Conservation (phyloP, 2,329 filamentous ascomycete genomes). For the Plenodomus tracheiphilus region DNA sequence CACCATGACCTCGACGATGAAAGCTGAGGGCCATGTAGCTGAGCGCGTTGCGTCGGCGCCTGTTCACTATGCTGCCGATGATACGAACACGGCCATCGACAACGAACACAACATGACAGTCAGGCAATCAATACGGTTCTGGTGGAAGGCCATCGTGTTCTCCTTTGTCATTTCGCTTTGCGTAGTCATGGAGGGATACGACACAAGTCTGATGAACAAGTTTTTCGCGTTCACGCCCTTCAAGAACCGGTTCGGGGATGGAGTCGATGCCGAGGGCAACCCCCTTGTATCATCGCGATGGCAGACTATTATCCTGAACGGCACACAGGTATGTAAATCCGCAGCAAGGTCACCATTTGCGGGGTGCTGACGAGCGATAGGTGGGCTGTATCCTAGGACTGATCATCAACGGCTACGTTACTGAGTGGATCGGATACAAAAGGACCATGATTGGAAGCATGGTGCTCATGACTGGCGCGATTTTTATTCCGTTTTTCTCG, state of each 20-base stretch:
- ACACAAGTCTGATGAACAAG: constrained; percentile 76
- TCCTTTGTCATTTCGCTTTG: constrained; percentile 80
- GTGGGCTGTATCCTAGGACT: constrained; percentile 49
- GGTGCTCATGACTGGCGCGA: constrained; percentile 24
- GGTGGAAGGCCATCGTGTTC: constrained; percentile 83
- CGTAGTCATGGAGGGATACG: constrained; percentile 88
- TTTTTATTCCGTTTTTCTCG: constrained; percentile 34
- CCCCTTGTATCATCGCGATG: constrained; percentile 46
- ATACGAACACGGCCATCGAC: constrained; percentile 37
- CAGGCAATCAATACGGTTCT: constrained; percentile 72
- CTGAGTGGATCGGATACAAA: constrained; percentile 47
- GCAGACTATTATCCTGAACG: constrained; percentile 51
- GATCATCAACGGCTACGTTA: constrained; percentile 48
- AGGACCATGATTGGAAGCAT: constrained; percentile 31
- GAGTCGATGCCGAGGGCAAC: constrained; percentile 35
- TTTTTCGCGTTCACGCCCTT: constrained; percentile 61
- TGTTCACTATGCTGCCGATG: constrained; percentile 13
- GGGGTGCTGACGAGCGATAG: constrained; percentile 19
- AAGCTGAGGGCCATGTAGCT: constrained; percentile 22
- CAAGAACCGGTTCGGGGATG: constrained; percentile 45
- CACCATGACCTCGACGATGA: constrained; percentile 16
- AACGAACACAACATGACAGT: constrained; percentile 57
- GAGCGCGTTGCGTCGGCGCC: constrained; percentile 19
- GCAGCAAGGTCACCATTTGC: neutral
- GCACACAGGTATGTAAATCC: constrained; percentile 39